These are phyloP conservation scores for Penicillium rolfsii DNA, from an alignment of 2,329 filamentous ascomycete genomes.

Conservation along the genomic window DNA sequence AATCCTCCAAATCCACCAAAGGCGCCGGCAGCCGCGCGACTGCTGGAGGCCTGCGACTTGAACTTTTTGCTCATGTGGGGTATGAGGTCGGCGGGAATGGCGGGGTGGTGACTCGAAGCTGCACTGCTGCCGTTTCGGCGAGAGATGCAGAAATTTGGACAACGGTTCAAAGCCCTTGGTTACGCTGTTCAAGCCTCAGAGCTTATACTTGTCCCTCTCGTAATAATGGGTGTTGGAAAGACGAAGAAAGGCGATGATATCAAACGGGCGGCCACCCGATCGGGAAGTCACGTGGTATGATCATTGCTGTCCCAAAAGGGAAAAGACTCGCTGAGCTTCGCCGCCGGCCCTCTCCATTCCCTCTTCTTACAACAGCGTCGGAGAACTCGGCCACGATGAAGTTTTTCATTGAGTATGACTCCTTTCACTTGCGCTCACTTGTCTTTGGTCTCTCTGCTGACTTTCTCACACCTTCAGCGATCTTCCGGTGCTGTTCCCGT, in stretches of 20 bases:
- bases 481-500: slow-evolving; percentile 72
- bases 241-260: slow-evolving; percentile 20
- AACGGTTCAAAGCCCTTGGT: not conserved
- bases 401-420: slow-evolving; percentile 72
- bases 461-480: slow-evolving; percentile 51
- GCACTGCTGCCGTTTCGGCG: slow-evolving; percentile 8
- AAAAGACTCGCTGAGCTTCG: slow-evolving; percentile 26
- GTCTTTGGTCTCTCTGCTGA: slow-evolving; percentile 12
- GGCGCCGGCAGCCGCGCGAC: slow-evolving; percentile 57
- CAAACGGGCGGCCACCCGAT: slow-evolving; percentile 35
- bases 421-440: not conserved
- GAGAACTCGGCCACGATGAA: slow-evolving; percentile 61
- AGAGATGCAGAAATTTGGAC: not conserved
- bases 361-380: slow-evolving; percentile 23
- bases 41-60: slow-evolving; percentile 67
- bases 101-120: slow-evolving; percentile 23
- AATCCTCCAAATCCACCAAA: slow-evolving; percentile 53
- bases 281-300: slow-evolving; percentile 40
- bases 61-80: slow-evolving; percentile 61
- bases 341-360: slow-evolving; percentile 10
- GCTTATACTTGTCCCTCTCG: not conserved
- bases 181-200: not conserved
- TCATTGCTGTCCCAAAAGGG: slow-evolving; percentile 39
- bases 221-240: slow-evolving; percentile 11
- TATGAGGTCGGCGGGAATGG: slow-evolving; percentile 33